These are phyloP conservation scores for Russula sp. DNA, from an alignment of 768 basidiomycete genomes.

Conservation along the genomic window DNA sequence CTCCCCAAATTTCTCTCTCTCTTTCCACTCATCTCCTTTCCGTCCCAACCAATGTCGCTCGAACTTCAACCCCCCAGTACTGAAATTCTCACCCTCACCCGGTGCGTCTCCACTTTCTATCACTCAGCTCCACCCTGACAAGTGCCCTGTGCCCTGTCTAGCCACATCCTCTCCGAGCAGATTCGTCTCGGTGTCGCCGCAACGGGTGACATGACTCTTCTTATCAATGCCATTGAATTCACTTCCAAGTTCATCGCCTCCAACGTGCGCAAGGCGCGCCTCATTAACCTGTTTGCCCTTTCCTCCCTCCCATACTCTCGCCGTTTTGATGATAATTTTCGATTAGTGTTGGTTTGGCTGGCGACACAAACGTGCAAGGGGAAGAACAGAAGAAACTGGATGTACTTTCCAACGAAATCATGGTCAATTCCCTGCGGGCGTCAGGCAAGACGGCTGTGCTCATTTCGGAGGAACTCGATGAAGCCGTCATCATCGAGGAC, in stretches of 20 bases:
- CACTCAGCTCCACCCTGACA: neutral
- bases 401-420: slow-evolving; percentile 97
- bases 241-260: slow-evolving; percentile 97
- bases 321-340: neutral
- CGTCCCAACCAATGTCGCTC: slow-evolving; percentile 23
- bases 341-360: slow-evolving; percentile 87
- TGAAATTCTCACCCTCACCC: slow-evolving; percentile 88
- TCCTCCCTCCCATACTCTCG: neutral
- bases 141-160: slow-evolving; percentile 28
- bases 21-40: slow-evolving; percentile 11
- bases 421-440: slow-evolving; percentile 93
- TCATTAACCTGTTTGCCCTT: slow-evolving; percentile 85
- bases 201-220: slow-evolving; percentile 89
- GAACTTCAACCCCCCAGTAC: slow-evolving; percentile 68
- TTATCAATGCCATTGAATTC: slow-evolving; percentile 92
- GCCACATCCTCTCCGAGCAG: slow-evolving; percentile 86
- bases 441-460: slow-evolving; percentile 97
- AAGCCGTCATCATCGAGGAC: slow-evolving; percentile 86
- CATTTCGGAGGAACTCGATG: slow-evolving; percentile 91
- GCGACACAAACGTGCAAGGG: slow-evolving; percentile 93
- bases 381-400: slow-evolving; percentile 99
- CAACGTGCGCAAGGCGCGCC: slow-evolving; percentile 91
- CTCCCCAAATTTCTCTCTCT: neutral
- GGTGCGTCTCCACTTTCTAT: slow-evolving; percentile 41
- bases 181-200: slow-evolving; percentile 73